Percentiles rank a stretch among this genome's conserved stretches.
Conservation (phyloP, 371 early-diverging fungal genomes). For the Rhizopus delemar region DNA sequence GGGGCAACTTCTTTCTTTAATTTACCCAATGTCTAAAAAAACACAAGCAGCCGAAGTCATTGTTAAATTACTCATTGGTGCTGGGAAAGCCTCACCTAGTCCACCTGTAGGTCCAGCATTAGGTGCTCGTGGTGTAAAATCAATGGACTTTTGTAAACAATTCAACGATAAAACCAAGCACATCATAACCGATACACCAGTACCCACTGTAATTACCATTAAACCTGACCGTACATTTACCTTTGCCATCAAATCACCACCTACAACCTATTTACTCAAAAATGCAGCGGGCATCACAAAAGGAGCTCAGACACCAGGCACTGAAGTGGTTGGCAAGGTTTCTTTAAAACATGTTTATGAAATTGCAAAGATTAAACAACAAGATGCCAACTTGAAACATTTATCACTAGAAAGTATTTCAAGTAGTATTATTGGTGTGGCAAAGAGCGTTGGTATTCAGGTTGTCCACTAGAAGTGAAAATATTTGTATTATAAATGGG, state of each 20-base stretch:
- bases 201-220: conserved; percentile 83
- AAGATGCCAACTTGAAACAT: conserved; percentile 79
- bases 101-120: conserved; percentile 97
- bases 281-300: conserved; percentile 90
- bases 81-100: conserved; percentile 92
- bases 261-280: conserved; percentile 86
- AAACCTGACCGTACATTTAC: conserved; percentile 91
- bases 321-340: conserved; percentile 76
- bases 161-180: conserved; percentile 96
- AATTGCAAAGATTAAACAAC: conserved; percentile 88
- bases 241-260: conserved; percentile 87
- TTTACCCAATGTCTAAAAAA: conserved; percentile 48
- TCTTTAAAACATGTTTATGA: conserved; percentile 93
- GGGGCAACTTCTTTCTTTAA: conserved; percentile 7
- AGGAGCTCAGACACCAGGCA: conserved; percentile 80
- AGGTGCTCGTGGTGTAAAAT: conserved; percentile 95
- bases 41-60: conserved; percentile 55
- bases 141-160: conserved; percentile 98
- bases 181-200: conserved; percentile 79
- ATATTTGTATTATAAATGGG: not conserved
- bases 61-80: conserved; percentile 74
- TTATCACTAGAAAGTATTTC: conserved; percentile 73
- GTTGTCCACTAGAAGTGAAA: conserved; percentile 62
- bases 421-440: conserved; percentile 77
- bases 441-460: conserved; percentile 84